Evolutionary conservation across 495 filamentous ascomycete species (phyloP).

Genomic region (Neurospora discreta): DNA sequence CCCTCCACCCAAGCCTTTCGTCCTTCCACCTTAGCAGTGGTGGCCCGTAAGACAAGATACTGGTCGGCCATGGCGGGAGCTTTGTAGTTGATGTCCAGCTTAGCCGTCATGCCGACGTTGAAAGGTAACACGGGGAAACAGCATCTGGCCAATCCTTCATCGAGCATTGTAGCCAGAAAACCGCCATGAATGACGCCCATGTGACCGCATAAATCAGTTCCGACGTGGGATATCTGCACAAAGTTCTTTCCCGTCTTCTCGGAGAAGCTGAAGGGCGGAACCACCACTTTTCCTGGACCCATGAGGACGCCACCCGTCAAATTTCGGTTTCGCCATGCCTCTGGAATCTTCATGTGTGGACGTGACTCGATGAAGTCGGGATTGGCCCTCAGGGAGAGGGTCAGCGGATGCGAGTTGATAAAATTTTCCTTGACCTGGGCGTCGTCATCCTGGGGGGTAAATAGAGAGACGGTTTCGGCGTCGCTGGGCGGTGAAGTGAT

Average conservation of each 20-base stretch:
- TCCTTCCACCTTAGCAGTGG: constrained; percentile 80
- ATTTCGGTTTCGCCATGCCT: constrained; percentile 51
- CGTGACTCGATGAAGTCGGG: constrained; percentile 63
- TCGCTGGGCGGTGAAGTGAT: constrained; percentile 51
- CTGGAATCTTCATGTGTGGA: constrained; percentile 78
- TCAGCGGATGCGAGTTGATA: constrained; percentile 67
- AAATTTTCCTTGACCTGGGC: constrained; percentile 54
- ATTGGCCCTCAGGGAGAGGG: constrained; percentile 51
- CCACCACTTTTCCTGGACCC: constrained; percentile 64
- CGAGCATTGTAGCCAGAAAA: constrained; percentile 78
- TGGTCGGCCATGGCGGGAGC: constrained; percentile 64
- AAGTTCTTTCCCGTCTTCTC: constrained; percentile 60
- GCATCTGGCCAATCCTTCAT: constrained; percentile 84
- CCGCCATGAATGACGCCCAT: constrained; percentile 89
- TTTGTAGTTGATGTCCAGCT: constrained; percentile 80
- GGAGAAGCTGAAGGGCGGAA: constrained; percentile 70
- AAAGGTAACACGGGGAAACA: constrained; percentile 86
- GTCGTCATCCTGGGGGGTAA: constrained; percentile 47
- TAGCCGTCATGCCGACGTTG: constrained; percentile 83
- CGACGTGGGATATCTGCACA: constrained; percentile 69
- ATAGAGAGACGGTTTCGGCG: constrained; percentile 61
- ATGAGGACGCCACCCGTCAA: constrained; percentile 73
- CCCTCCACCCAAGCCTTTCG: constrained; percentile 96
- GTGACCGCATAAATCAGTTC: constrained; percentile 77
- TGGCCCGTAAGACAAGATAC: constrained; percentile 69